These are phyloP conservation scores for Somion occarium DNA, from an alignment of 1,284 basidiomycete genomes.

Conservation along the genomic window DNA sequence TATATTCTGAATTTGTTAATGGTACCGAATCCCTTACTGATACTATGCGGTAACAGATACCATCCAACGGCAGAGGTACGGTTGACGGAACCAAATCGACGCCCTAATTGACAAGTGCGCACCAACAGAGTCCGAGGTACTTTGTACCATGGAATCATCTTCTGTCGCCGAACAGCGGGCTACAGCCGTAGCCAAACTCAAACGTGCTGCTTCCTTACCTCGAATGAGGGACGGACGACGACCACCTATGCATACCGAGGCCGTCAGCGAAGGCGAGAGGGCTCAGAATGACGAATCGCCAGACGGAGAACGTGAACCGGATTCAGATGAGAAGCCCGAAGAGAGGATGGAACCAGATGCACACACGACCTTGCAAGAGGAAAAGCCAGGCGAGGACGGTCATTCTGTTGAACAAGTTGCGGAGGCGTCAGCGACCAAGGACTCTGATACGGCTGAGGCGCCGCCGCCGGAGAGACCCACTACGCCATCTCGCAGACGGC, in stretches of 20 bases:
- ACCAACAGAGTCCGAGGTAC: slow-evolving; percentile 26
- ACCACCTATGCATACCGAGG: slow-evolving; percentile 77
- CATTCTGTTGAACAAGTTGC: slow-evolving; percentile 8
- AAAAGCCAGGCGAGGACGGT: slow-evolving; percentile 1
- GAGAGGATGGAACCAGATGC: slow-evolving; percentile 15
- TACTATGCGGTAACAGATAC: slow-evolving; percentile 7
- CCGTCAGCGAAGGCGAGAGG: slow-evolving; percentile 72
- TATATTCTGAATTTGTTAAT: not conserved
- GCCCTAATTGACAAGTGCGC: slow-evolving; percentile 1
- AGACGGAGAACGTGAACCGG: slow-evolving; percentile 19
- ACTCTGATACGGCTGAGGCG: slow-evolving; percentile 22
- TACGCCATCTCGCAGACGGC: slow-evolving; percentile 40
- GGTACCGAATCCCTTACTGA: not conserved
- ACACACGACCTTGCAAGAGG: slow-evolving; percentile 17
- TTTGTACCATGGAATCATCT: slow-evolving; percentile 36
- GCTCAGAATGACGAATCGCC: slow-evolving; percentile 30
- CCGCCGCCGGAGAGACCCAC: slow-evolving; percentile 20
- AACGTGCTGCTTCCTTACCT: slow-evolving; percentile 84
- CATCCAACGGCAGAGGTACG: slow-evolving; percentile 11
- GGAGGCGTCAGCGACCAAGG: slow-evolving; percentile 11
- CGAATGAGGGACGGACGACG: slow-evolving; percentile 83
- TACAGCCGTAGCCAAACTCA: slow-evolving; percentile 83
- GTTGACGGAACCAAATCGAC: not conserved
- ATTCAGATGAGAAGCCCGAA: slow-evolving; percentile 21
- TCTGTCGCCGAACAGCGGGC: slow-evolving; percentile 69